phyloP scores from a whole-genome alignment of 2,329 filamentous ascomycete species.

The Neopestalotiopsis sp. region DNA sequence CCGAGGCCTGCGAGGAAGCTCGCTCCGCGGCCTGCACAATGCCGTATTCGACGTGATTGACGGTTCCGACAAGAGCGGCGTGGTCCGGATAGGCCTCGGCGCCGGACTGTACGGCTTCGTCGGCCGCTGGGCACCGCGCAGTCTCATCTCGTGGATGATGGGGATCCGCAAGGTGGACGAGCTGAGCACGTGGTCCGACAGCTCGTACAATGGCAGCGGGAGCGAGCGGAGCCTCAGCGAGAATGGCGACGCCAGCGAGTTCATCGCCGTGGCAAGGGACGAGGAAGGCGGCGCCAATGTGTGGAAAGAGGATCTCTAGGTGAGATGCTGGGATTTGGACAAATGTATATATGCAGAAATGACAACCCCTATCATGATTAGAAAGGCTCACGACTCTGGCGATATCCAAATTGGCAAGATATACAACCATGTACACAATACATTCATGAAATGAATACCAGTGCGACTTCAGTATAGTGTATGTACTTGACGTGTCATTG shows the following conservation, averaged over 20 bases:
- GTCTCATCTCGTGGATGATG: slow-evolving; percentile 92
- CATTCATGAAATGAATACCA: not conserved
- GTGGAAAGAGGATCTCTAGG: slow-evolving; percentile 46
- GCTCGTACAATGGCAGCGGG: slow-evolving; percentile 42
- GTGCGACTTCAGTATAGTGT: not conserved
- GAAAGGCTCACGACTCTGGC: slow-evolving; percentile 16
- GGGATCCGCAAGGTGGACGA: slow-evolving; percentile 70
- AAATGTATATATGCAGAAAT: slow-evolving; percentile 14
- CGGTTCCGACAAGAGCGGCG: slow-evolving; percentile 61
- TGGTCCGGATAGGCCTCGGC: slow-evolving; percentile 83
- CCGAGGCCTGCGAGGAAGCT: slow-evolving; percentile 69
- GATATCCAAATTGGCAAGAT: not conserved
- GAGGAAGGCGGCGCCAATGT: slow-evolving; percentile 48
- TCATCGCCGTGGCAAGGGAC: slow-evolving; percentile 54
- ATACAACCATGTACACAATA: not conserved
- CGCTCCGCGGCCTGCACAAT: slow-evolving; percentile 80
- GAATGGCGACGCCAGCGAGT: slow-evolving; percentile 48
- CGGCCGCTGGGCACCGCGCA: slow-evolving; percentile 77
- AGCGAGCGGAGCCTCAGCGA: slow-evolving; percentile 37
- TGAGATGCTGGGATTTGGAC: not conserved
- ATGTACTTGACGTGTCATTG: too few species aligned
- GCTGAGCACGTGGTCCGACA: slow-evolving; percentile 56
- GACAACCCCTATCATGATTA: slow-evolving; percentile 11
- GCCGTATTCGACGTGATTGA: slow-evolving; percentile 90
- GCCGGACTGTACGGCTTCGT: slow-evolving; percentile 85